These are phyloP conservation scores for Rhizodiscina lignyota DNA, from an alignment of 495 filamentous ascomycete species.

Conservation along the genomic window DNA sequence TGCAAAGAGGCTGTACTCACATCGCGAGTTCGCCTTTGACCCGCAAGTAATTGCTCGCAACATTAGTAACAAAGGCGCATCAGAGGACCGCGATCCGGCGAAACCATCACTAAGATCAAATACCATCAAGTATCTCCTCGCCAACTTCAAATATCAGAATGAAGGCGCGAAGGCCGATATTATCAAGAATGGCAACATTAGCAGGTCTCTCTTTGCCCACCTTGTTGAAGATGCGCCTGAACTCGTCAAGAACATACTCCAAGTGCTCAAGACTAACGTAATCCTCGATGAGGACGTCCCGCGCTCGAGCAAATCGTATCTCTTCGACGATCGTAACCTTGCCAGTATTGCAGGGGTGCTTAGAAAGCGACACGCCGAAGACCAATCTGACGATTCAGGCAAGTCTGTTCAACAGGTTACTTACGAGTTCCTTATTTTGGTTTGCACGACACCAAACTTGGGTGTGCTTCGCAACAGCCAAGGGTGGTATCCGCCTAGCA, in stretches of 20 bases:
- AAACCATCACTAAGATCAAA: slow-evolving; percentile 59
- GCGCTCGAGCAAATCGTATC: slow-evolving; percentile 48
- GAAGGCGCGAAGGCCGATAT: slow-evolving; percentile 56
- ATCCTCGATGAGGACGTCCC: slow-evolving; percentile 53
- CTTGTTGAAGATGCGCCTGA: slow-evolving; percentile 57
- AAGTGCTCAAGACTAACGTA: slow-evolving; percentile 44
- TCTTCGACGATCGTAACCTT: slow-evolving; percentile 56
- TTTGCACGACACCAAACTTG: slow-evolving; percentile 52
- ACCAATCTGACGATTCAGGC: slow-evolving; percentile 19
- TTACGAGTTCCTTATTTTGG: slow-evolving; percentile 52
- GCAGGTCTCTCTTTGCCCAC: slow-evolving; percentile 36
- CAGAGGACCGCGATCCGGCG: slow-evolving; percentile 36
- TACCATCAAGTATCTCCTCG: slow-evolving; percentile 58
- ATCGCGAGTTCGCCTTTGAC: slow-evolving; percentile 49
- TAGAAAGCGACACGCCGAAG: slow-evolving; percentile 22
- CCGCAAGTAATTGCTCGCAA: slow-evolving; percentile 47
- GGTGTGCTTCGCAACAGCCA: slow-evolving; percentile 52
- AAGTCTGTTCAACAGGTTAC: slow-evolving; percentile 37
- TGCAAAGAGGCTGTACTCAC: slow-evolving; percentile 51
- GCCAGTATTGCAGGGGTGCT: slow-evolving; percentile 57
- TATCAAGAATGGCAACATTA: slow-evolving; percentile 53
- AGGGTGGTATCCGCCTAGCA: slow-evolving; percentile 58
- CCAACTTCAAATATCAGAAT: slow-evolving; percentile 53
- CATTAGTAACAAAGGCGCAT: slow-evolving; percentile 24
- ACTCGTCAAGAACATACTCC: slow-evolving; percentile 49